Evolutionary conservation across 768 basidiomycete genomes (phyloP).

Genomic region (Tubosaeta sp.): DNA sequence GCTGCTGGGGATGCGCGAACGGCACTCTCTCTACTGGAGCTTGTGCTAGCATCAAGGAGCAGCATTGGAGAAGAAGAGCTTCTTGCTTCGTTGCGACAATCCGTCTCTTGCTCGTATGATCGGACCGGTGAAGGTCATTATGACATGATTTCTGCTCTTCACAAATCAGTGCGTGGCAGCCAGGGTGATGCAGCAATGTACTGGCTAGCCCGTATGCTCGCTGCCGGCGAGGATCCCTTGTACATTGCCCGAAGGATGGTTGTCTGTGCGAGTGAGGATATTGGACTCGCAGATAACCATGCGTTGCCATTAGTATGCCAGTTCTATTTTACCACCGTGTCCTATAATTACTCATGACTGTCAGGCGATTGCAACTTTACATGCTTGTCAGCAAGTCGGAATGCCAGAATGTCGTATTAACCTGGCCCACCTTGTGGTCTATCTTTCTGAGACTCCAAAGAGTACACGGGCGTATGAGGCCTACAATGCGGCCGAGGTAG

Average conservation of each 20-base stretch:
- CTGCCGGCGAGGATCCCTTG: slow-evolving; percentile 75
- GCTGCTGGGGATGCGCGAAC: slow-evolving; percentile 71
- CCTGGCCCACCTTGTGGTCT: slow-evolving; percentile 70
- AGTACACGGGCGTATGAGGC: slow-evolving; percentile 77
- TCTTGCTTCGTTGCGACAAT: slow-evolving; percentile 54
- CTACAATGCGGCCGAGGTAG: slow-evolving; percentile 64
- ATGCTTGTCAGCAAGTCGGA: slow-evolving; percentile 66
- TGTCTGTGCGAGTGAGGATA: slow-evolving; percentile 82
- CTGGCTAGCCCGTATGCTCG: slow-evolving; percentile 84
- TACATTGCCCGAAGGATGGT: slow-evolving; percentile 72
- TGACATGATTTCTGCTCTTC: slow-evolving; percentile 81
- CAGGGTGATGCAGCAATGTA: slow-evolving; percentile 79
- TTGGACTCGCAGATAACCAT: slow-evolving; percentile 75
- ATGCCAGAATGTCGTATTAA: slow-evolving; percentile 83
- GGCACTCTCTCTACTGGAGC: slow-evolving; percentile 72
- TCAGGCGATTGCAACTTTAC: slow-evolving; percentile 58
- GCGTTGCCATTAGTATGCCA: slow-evolving; percentile 64
- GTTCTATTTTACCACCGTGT: slow-evolving; percentile 4
- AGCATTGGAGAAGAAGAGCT: slow-evolving; percentile 44
- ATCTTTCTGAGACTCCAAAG: slow-evolving; percentile 81
- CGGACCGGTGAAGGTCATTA: slow-evolving; percentile 72
- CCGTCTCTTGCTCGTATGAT: slow-evolving; percentile 67
- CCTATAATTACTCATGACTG: background rate
- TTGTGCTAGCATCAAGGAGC: slow-evolving; percentile 48
- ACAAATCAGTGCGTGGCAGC: slow-evolving; percentile 78